These are phyloP conservation scores for Proliferodiscus dingleyae DNA, from an alignment of 2,329 filamentous ascomycete genomes.

Conservation along the genomic window DNA sequence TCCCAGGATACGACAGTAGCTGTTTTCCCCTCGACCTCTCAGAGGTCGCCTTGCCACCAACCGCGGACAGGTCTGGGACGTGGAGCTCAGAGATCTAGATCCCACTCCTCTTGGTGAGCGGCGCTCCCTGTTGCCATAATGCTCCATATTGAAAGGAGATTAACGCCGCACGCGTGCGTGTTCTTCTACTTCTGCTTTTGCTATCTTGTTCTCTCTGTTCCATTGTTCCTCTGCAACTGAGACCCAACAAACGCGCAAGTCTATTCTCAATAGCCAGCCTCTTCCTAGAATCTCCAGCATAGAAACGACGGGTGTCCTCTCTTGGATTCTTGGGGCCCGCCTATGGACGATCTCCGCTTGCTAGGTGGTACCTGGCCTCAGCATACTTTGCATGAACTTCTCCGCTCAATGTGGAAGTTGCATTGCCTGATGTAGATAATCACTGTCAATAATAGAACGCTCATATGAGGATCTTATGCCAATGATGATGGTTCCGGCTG, in stretches of 20 bases:
- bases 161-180: constrained; percentile 12
- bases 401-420: constrained; percentile 15
- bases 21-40: constrained; percentile 10
- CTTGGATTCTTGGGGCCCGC: constrained; percentile 4
- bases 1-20: constrained; percentile 7
- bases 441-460: constrained; percentile 23
- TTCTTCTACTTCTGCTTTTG: background rate
- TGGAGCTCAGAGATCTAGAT: constrained; percentile 7
- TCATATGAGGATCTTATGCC: constrained; percentile 24
- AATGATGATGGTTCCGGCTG: constrained; percentile 17
- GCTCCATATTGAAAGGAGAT: constrained; percentile 25
- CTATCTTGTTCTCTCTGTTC: background rate
- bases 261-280: too few species aligned
- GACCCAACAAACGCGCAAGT: too few species aligned
- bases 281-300: too few species aligned
- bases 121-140: constrained; percentile 20
- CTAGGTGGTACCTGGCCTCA: constrained; percentile 5
- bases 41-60: constrained; percentile 1
- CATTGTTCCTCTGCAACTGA: background rate
- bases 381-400: constrained; percentile 22
- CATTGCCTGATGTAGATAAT: constrained; percentile 20
- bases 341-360: constrained; percentile 11
- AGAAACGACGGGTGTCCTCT: too few species aligned
- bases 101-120: background rate
- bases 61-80: constrained; percentile 6